Evolutionary conservation across 805 yeast genomes (phyloP).

Genomic region (Saturnispora dispora): DNA sequence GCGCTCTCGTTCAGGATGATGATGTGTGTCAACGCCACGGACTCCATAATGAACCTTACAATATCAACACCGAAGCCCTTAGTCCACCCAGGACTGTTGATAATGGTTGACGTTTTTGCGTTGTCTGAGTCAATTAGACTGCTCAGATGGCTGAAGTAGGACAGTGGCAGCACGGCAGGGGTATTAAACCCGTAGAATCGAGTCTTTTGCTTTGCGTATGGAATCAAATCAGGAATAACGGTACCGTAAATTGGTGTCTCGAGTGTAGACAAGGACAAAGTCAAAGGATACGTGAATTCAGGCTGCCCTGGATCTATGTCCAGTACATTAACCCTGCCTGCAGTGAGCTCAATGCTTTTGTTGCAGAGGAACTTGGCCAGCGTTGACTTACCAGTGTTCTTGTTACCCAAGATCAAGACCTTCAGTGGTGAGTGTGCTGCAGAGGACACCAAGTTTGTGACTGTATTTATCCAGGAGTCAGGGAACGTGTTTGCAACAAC

Average conservation of each 20-base stretch:
- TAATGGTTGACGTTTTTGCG: constrained; percentile 26
- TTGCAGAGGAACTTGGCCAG: constrained; percentile 48
- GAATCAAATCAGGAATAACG: constrained; percentile 20
- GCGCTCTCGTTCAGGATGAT: constrained; percentile 32
- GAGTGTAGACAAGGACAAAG: constrained; percentile 45
- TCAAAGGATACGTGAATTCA: constrained; percentile 64
- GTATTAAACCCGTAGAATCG: constrained; percentile 53
- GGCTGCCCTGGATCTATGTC: constrained; percentile 91
- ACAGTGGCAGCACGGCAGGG: constrained; percentile 57
- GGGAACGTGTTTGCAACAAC: constrained; percentile 24
- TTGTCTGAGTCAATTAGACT: constrained; percentile 29
- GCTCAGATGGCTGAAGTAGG: constrained; percentile 38
- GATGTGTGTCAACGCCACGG: constrained; percentile 46
- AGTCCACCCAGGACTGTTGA: constrained; percentile 88
- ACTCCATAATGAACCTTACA: constrained; percentile 37
- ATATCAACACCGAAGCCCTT: constrained; percentile 76
- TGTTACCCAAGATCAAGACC: constrained; percentile 49
- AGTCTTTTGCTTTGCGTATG: constrained; percentile 13
- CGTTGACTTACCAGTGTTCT: constrained; percentile 79
- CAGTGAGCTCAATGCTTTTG: constrained; percentile 26
- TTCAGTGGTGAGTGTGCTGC: constrained; percentile 8
- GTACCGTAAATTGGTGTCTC: constrained; percentile 30
- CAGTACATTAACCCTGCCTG: constrained; percentile 34
- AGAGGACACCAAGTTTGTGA: constrained; percentile 11
- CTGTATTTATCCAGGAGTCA: constrained; percentile 20